A percentile compares a stretch with the other conserved stretches of the same genome.
Conservation (phyloP, 1,139 yeast genomes). For the Zygotorulaspora mrakii region DNA sequence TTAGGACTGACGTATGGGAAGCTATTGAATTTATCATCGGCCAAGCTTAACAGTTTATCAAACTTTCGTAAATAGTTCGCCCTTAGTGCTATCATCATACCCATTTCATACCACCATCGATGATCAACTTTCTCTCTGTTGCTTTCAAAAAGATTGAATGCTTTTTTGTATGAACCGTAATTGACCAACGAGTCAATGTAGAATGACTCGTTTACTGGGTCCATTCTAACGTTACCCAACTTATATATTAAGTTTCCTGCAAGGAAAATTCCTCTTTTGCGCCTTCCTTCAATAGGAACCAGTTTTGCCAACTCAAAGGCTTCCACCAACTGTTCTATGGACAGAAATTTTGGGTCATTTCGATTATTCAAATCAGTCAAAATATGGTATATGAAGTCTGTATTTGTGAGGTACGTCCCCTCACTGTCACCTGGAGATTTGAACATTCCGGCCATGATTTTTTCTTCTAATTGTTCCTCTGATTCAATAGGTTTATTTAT, state of each 20-base stretch:
- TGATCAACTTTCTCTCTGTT: slow-evolving; percentile 31
- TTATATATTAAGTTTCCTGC: slow-evolving; percentile 31
- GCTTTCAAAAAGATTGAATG: slow-evolving; percentile 30
- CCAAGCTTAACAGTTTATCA: slow-evolving; percentile 22
- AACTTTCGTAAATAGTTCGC: slow-evolving; percentile 35
- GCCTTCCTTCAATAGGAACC: slow-evolving; percentile 19
- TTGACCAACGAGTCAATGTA: slow-evolving; percentile 35
- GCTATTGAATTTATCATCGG: slow-evolving; percentile 20
- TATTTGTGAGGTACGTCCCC: slow-evolving; percentile 18
- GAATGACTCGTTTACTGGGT: slow-evolving; percentile 37
- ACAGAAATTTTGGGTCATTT: slow-evolving; percentile 13
- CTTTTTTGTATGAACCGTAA: slow-evolving; percentile 31
- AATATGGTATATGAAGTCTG: slow-evolving; percentile 21
- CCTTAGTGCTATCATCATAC: slow-evolving; percentile 35
- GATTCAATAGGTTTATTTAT: slow-evolving; percentile 6
- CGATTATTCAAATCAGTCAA: slow-evolving; percentile 18
- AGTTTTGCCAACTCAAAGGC: slow-evolving; percentile 30
- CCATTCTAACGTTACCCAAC: slow-evolving; percentile 31
- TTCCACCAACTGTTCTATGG: slow-evolving; percentile 28
- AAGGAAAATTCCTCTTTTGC: slow-evolving; percentile 26
- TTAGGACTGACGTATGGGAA: slow-evolving; percentile 24
- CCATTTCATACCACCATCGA: slow-evolving; percentile 42
- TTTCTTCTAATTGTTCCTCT: slow-evolving; percentile 15
- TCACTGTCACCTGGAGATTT: slow-evolving; percentile 7
- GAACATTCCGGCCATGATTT: slow-evolving; percentile 13